phyloP scores from a whole-genome alignment of 441 rosid species.

The Populus hybrid region DNA sequence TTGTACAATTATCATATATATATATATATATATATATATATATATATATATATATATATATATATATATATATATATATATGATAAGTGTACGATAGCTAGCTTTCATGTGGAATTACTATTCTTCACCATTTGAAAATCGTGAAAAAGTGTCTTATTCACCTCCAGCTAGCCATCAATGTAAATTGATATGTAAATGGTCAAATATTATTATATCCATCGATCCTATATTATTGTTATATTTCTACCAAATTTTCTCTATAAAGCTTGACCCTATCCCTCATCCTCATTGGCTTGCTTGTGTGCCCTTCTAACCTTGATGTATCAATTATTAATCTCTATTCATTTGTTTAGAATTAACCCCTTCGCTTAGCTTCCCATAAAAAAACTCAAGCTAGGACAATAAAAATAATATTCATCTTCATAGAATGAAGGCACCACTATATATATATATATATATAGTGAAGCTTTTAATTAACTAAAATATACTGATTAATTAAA shows the following conservation, averaged over 20 bases:
- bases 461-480: too few species aligned
- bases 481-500: too few species aligned
- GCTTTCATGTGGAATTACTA: background rate
- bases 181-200: background rate
- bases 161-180: background rate
- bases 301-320: background rate
- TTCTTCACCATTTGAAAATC: background rate
- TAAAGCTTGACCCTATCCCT: background rate
- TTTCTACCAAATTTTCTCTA: background rate
- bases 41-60: too few species aligned
- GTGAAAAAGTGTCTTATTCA: background rate
- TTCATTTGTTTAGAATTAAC: too few species aligned
- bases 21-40: too few species aligned
- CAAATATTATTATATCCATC: background rate
- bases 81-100: too few species aligned
- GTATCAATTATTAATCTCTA: background rate
- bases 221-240: background rate
- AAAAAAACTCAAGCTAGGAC: too few species aligned
- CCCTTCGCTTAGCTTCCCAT: background rate
- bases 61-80: too few species aligned
- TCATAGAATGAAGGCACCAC: background rate
- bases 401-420: background rate
- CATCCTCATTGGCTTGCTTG: conserved; percentile 12
- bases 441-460: too few species aligned
- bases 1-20: too few species aligned